Base-by-base conservation (phyloP, 345 rosid genomes). In the Populus ilicifolia region DNA sequence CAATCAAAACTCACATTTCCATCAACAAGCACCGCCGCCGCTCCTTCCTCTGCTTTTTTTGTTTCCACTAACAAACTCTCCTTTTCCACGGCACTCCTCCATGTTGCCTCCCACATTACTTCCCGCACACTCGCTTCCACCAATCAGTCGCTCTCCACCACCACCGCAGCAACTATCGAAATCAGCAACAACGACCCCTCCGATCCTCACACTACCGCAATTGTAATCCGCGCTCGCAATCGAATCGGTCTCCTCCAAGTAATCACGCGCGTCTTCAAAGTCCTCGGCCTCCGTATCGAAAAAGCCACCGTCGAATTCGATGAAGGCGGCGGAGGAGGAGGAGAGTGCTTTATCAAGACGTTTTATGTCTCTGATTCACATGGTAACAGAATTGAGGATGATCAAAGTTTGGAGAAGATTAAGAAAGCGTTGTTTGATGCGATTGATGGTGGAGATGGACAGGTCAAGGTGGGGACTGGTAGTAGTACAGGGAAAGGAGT, bases 171-270 rank as follows among this genome's bases (percentile, higher is more conserved):
- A 36, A 48, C 63, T 27, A 50, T 71, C 65, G n/a, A 63, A 2
- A 12, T 70, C 23, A 63, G 56, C 29, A 38, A 67, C 39, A 30
- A 59, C 20, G 29, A 43, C 35, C 44, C 44, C 35, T 20, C 73
- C 61, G 33, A 9, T 56, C 75, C 80, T 38, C 20, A 35, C 69
- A n/a, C 83, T 2, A 84, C 86, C 39, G 82, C 79, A 36, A 64
- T 86, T 76, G 79, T 77, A 21, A 71, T 86, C 81, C 87, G 81
- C 69, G 80, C 85, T 1, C 86, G 86, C 71, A 86, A 80, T 81
- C 85, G 89, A 16, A 86, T 84, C 71, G 87, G 87, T 27, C 82
- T 84, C 63, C 87, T 86, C 30, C 86, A 82, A 67, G 80, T 80
- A 73, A 77, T 84, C 78, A 80, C 87, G 14, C 41, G 84, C 18